A percentile compares a stretch with the other conserved stretches of the same genome.
Evolutionary conservation across 805 yeast species (phyloP).

Genomic region (Vanderwaltozyma tropicalis): DNA sequence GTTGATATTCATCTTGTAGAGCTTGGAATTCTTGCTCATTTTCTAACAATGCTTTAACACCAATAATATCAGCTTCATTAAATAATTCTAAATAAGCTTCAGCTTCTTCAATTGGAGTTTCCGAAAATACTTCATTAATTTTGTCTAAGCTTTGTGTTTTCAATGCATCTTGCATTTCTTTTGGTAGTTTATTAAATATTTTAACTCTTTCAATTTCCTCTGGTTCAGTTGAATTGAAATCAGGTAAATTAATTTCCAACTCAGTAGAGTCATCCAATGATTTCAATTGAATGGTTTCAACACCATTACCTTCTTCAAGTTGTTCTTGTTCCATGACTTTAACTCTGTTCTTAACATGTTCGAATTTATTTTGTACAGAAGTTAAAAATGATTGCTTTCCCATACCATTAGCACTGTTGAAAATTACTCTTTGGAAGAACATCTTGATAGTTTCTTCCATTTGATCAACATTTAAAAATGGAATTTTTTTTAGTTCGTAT

Average conservation of each 20-base stretch:
- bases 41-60: conserved; percentile 66
- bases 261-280: conserved; percentile 78
- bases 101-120: conserved; percentile 65
- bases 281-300: conserved; percentile 76
- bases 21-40: conserved; percentile 60
- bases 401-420: conserved; percentile 33
- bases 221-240: conserved; percentile 38
- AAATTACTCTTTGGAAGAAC: conserved; percentile 54
- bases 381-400: conserved; percentile 60
- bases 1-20: conserved; percentile 37
- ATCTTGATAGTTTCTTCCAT: conserved; percentile 42
- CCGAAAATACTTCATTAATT: conserved; percentile 73
- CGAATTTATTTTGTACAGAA: conserved; percentile 64
- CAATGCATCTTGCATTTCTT: conserved; percentile 65
- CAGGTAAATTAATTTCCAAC: conserved; percentile 61
- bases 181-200: conserved; percentile 48
- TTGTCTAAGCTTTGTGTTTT: conserved; percentile 59
- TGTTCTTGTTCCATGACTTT: conserved; percentile 49
- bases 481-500: conserved; percentile 29
- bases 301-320: conserved; percentile 40
- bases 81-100: conserved; percentile 65
- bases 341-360: conserved; percentile 68
- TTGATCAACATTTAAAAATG: conserved; percentile 25
- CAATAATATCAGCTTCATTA: conserved; percentile 73
- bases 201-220: conserved; percentile 37